Percentiles rank a stretch among this genome's conserved stretches.
Conservation (phyloP, 768 basidiomycete genomes). For the Rhizopogon vesiculosus region DNA sequence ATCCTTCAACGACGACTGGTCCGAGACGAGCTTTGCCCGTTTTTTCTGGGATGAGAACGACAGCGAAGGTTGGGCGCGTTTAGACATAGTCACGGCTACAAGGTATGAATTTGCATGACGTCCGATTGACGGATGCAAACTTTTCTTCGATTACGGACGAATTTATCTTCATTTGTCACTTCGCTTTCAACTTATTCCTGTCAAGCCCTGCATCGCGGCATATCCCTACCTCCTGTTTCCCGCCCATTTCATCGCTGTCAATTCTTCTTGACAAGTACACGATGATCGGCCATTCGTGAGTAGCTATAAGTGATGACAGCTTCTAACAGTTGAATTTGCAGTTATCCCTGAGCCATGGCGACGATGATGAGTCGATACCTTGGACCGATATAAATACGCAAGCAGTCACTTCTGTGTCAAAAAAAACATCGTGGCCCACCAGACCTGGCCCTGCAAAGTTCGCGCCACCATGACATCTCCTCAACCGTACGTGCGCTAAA, state of each 20-base stretch:
- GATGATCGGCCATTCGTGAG: neutral
- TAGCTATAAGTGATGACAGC: neutral
- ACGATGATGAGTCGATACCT: neutral
- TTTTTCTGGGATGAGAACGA: conserved; percentile 11
- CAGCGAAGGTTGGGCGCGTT: conserved; percentile 6
- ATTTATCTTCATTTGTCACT: neutral
- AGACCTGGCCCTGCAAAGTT: neutral
- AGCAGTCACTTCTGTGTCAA: neutral
- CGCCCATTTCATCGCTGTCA: neutral
- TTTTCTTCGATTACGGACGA: neutral
- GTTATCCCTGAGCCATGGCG: neutral
- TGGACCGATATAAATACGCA: neutral
- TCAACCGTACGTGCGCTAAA: neutral
- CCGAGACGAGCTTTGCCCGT: conserved; percentile 12
- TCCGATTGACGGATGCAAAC: neutral
- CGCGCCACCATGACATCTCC: neutral
- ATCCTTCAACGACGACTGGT: conserved; percentile 18
- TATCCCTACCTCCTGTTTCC: neutral
- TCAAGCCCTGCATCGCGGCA: neutral
- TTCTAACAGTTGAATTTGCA: no score
- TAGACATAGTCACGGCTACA: conserved; percentile 1
- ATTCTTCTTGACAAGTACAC: neutral
- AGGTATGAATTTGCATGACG: neutral
- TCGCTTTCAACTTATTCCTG: neutral
- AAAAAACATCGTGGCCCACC: neutral